Evolutionary conservation across 805 yeast genomes (phyloP), one percentile per base, ranked within the genome.

Genomic region (Metschnikowia shivogae): DNA sequence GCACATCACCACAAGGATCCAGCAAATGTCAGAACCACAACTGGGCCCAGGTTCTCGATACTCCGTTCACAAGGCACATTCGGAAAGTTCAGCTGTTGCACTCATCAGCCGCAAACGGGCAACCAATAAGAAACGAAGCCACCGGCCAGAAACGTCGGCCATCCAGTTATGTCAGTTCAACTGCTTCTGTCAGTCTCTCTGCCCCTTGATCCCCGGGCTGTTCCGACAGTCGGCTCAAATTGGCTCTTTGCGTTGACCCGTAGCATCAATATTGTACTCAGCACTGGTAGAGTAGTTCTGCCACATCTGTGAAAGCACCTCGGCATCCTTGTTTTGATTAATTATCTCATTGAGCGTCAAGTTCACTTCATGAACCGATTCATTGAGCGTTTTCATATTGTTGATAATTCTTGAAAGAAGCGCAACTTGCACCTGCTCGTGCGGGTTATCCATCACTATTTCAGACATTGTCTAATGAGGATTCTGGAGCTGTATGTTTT

Each of bases 381-480:
- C 86, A 58, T 88, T 88, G 51, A 88, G 66, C 49, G 82, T 72
- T 55, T 84, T 89, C 62, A 86, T 79, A 53, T 84, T 86, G 61
- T 77, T 79, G 40, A 85, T 80, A n/a, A 87, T 86, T 50, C 96
- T 78, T 9, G 86, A 78, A 34, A 85, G 69, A 19, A 89, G 68
- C 12, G 88, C 88, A 52, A 78, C 82, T 59, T 88, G 96, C 6
- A 79, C 85, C 58, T 84, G 85, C 56, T 86, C 90, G 58, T 87
- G 90, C 4, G 96, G 96, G 56, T 86, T 87, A 64, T 86, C 89
- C 95, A 86, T 86, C 33, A 17, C 27, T 13, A 34, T 12, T 11
- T 39, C 31, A 11, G 43, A 39, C 43, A 39, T 39, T 11, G 31
- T 29, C 13, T 29, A n/a, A 29, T 11, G 31, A n/a, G 13, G 5